These are phyloP conservation scores for Phytophthora melonis DNA, from an alignment of 352 stramenopile genomes.

Conservation along the genomic window DNA sequence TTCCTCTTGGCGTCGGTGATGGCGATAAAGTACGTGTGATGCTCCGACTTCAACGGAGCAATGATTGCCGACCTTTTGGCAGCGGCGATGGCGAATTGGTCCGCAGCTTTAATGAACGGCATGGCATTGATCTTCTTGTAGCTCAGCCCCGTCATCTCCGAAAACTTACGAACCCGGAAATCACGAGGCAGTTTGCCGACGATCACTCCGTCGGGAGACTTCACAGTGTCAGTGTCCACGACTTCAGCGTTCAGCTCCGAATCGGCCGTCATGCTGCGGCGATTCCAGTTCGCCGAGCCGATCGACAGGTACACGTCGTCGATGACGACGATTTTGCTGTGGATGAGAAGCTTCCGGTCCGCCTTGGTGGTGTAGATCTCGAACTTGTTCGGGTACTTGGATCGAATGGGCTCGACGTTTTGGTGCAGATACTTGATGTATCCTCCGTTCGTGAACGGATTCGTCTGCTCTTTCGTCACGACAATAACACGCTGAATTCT, in stretches of 20 bases:
- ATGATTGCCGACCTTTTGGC: not conserved
- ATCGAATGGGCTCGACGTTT: conserved; percentile 46
- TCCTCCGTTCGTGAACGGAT: conserved; percentile 23
- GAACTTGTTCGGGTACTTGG: conserved; percentile 26
- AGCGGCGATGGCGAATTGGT: conserved; percentile 23
- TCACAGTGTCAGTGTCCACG: conserved; percentile 35
- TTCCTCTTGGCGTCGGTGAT: not conserved
- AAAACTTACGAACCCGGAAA: conserved; percentile 45
- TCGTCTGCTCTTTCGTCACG: conserved; percentile 41
- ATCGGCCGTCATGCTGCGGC: conserved; percentile 48
- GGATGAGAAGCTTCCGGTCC: conserved; percentile 47
- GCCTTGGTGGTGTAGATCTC: conserved; percentile 47
- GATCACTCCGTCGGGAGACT: no score
- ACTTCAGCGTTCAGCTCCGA: conserved; percentile 61
- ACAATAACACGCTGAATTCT: conserved; percentile 55
- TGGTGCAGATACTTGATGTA: conserved; percentile 62
- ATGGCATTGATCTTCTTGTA: conserved; percentile 56
- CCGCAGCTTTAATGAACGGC: conserved; percentile 47
- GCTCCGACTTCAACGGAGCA: not conserved
- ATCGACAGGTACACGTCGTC: conserved; percentile 71
- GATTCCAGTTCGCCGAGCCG: conserved; percentile 70
- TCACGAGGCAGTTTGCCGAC: no score
- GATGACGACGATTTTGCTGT: conserved; percentile 59
- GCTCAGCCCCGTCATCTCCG: conserved; percentile 52
- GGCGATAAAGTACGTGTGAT: not conserved